Evolutionary conservation across 2,329 filamentous ascomycete species (phyloP).

Genomic region (Colletotrichum tamarilloi): DNA sequence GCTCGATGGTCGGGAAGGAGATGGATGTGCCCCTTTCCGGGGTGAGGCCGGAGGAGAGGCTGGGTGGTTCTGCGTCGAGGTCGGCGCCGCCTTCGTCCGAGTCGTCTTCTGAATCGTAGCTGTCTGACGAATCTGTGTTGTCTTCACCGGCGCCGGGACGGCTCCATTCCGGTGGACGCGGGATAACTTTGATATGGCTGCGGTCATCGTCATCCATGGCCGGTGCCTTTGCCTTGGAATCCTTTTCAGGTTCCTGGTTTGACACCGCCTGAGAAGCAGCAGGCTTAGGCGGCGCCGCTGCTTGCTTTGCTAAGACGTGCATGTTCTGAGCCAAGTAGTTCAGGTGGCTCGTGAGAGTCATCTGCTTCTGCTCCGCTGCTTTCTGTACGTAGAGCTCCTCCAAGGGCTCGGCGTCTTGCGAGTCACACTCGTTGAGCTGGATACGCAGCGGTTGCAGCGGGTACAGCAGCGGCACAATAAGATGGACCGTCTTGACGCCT

Average conservation of each 20-base stretch:
- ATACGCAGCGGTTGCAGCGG: slow-evolving; percentile 76
- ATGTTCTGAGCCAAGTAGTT: slow-evolving; percentile 81
- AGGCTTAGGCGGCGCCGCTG: slow-evolving; percentile 40
- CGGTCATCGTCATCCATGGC: slow-evolving; percentile 55
- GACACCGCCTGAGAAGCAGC: slow-evolving; percentile 35
- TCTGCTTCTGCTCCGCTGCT: slow-evolving; percentile 64
- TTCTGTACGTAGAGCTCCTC: slow-evolving; percentile 74
- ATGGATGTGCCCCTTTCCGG: slow-evolving; percentile 79
- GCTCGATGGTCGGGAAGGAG: slow-evolving; percentile 81
- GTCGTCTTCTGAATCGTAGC: slow-evolving; percentile 61
- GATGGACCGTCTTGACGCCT: slow-evolving; percentile 70
- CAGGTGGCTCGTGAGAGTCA: slow-evolving; percentile 77
- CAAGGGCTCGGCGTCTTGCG: slow-evolving; percentile 69
- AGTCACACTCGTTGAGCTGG: slow-evolving; percentile 72
- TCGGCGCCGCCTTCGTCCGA: slow-evolving; percentile 57
- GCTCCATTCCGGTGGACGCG: slow-evolving; percentile 82
- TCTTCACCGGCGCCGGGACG: slow-evolving; percentile 62
- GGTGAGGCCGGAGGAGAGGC: slow-evolving; percentile 48
- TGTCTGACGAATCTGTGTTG: slow-evolving; percentile 52
- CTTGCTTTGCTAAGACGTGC: slow-evolving; percentile 71
- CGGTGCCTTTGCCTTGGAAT: slow-evolving; percentile 39
- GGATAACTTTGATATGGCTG: slow-evolving; percentile 77
- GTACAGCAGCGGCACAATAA: slow-evolving; percentile 78
- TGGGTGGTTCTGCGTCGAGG: slow-evolving; percentile 45
- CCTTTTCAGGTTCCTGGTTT: slow-evolving; percentile 23